Percentiles rank a stretch among this genome's conserved stretches.
phyloP scores from a whole-genome alignment of 768 basidiomycete genomes.

The Coprinopsis sp. region DNA sequence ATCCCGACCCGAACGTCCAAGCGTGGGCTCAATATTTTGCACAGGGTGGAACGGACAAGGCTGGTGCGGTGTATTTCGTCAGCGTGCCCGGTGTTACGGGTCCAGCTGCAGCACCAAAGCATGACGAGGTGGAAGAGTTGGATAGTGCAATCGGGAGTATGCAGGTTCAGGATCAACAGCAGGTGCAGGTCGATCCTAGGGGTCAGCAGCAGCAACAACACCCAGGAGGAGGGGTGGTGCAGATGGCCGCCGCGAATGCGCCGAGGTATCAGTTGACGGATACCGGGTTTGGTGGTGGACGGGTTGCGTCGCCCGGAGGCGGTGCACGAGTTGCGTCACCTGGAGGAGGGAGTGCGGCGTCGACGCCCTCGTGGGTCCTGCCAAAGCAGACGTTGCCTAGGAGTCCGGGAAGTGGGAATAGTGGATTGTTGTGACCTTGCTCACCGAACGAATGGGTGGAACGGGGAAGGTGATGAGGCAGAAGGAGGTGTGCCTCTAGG shows the following conservation, averaged over 20 bases:
- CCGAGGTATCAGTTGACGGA: slow-evolving; percentile 8
- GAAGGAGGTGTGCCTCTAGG: too few relatives aligned
- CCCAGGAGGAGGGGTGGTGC: slow-evolving; percentile 8
- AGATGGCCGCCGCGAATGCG: neutral
- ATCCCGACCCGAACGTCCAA: slow-evolving; percentile 76
- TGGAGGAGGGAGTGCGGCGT: slow-evolving; percentile 13
- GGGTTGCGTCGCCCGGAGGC: neutral
- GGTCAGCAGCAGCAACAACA: slow-evolving; percentile 18
- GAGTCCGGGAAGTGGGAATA: too few relatives aligned
- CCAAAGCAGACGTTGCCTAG: slow-evolving; percentile 33
- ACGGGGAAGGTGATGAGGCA: too few relatives aligned
- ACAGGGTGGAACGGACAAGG: slow-evolving; percentile 67
- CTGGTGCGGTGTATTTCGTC: slow-evolving; percentile 78
- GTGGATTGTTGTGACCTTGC: too few relatives aligned
- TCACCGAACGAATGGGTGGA: too few relatives aligned
- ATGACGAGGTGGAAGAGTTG: neutral
- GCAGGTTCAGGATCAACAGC: slow-evolving; percentile 20
- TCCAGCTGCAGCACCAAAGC: slow-evolving; percentile 12
- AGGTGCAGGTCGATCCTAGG: too few relatives aligned
- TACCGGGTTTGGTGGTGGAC: slow-evolving; percentile 3
- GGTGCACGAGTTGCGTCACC: slow-evolving; percentile 14
- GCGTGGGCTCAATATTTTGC: slow-evolving; percentile 87
- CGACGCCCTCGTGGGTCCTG: slow-evolving; percentile 42
- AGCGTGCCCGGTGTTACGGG: slow-evolving; percentile 72
- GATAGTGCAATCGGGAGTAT: neutral